Conservation (phyloP, 768 basidiomycete species). For the Rossbeevera mucosa region DNA sequence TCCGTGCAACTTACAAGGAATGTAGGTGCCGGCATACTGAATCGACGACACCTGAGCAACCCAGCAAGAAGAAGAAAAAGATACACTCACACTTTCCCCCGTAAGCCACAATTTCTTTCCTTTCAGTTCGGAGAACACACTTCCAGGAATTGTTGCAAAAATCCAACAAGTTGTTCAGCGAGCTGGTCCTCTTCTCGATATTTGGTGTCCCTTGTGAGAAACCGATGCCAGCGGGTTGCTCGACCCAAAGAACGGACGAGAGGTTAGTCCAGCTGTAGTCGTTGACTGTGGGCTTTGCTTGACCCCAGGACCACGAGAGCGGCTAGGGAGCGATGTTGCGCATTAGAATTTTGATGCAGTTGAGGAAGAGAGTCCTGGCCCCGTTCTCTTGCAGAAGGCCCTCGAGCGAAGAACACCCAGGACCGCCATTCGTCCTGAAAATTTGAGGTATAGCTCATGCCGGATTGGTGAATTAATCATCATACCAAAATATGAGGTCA, state of each 20-base stretch:
- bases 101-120: constrained; percentile 65
- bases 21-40: constrained; percentile 72
- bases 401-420: constrained; percentile 71
- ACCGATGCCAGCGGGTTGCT: constrained; percentile 78
- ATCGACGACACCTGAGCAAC: neutral
- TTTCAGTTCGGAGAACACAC: constrained; percentile 72
- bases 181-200: constrained; percentile 56
- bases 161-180: constrained; percentile 50
- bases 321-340: constrained; percentile 41
- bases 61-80: neutral
- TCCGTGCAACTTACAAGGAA: constrained; percentile 41
- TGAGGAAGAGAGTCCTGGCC: constrained; percentile 34
- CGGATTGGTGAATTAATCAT: neutral
- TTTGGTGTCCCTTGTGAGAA: constrained; percentile 68
- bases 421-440: constrained; percentile 76
- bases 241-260: constrained; percentile 68
- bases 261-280: constrained; percentile 77
- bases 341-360: constrained; percentile 14
- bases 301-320: constrained; percentile 59
- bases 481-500: constrained; percentile 71
- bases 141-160: constrained; percentile 70
- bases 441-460: neutral
- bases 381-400: constrained; percentile 74
- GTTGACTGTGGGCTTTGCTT: constrained; percentile 59
- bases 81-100: constrained; percentile 64